phyloP scores from a whole-genome alignment of 306 rosid genomes.

The Begonia masoniana region DNA sequence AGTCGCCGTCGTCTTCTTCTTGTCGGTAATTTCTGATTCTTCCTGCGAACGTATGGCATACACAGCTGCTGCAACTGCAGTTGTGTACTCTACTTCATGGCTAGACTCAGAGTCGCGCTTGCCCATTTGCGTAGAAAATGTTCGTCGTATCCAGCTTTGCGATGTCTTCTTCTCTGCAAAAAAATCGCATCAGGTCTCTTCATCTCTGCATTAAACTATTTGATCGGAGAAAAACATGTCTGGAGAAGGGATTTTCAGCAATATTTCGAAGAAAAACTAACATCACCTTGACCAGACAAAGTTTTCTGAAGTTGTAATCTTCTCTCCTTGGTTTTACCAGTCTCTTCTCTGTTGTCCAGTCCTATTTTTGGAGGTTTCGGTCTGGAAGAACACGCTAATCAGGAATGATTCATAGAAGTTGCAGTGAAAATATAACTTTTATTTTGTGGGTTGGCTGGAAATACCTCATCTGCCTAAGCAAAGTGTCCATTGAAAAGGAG shows the following conservation, averaged over 20 bases:
- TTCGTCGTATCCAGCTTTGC: conserved; percentile 50
- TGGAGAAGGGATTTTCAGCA: background rate
- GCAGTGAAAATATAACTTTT: background rate
- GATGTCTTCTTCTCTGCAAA: conserved; percentile 37
- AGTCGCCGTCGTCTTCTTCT: conserved; percentile 8
- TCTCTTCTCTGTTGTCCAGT: conserved; percentile 18
- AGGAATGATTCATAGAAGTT: background rate
- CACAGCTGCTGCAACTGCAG: conserved; percentile 73
- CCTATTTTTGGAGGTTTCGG: conserved; percentile 14
- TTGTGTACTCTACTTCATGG: conserved; percentile 27
- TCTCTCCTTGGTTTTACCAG: conserved; percentile 16
- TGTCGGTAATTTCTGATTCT: conserved; percentile 8
- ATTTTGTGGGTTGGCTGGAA: background rate
- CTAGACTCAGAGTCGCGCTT: conserved; percentile 33
- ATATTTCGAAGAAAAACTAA: background rate
- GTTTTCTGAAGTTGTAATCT: conserved; percentile 27
- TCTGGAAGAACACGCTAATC: conserved; percentile 16
- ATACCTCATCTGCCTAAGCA: conserved; percentile 40
- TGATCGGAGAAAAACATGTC: background rate
- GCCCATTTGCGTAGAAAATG: conserved; percentile 25
- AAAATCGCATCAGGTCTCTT: background rate
- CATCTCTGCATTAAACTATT: background rate
- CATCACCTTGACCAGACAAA: conserved; percentile 48
- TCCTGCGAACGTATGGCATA: conserved; percentile 34
- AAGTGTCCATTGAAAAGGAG: conserved; percentile 23